Evolutionary conservation across 2,329 filamentous ascomycete genomes (phyloP).

Genomic region (Aureobasidium pullulans): DNA sequence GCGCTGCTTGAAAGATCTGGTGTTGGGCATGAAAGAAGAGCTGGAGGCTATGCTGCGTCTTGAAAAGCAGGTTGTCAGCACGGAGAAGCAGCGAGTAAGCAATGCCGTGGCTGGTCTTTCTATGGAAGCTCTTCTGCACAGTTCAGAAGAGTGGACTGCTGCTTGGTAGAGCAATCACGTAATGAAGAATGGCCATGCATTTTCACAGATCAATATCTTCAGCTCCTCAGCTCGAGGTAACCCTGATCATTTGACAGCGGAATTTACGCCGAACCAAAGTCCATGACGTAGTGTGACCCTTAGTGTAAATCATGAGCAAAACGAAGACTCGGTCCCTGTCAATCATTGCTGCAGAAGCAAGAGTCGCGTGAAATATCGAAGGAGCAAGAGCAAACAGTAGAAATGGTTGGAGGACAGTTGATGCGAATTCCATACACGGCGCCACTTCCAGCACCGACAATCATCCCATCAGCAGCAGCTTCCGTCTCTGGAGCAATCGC

Average conservation of each 20-base stretch:
- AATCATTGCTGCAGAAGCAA: not conserved
- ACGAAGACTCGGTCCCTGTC: not conserved
- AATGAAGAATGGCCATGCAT: no score
- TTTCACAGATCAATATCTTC: no score
- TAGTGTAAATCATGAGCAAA: not conserved
- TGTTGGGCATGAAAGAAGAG: slow-evolving; percentile 8
- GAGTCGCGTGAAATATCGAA: not conserved
- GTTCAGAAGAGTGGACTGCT: slow-evolving; percentile 1
- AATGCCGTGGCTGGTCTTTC: slow-evolving; percentile 35
- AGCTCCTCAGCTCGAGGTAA: not conserved
- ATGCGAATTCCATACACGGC: slow-evolving; percentile 90
- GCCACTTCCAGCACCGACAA: slow-evolving; percentile 65
- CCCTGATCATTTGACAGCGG: not conserved
- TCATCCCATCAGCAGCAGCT: slow-evolving; percentile 65
- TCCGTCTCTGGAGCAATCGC: slow-evolving; percentile 66
- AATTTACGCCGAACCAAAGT: not conserved
- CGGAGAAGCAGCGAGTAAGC: slow-evolving; percentile 3
- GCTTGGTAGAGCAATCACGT: not conserved
- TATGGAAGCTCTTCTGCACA: not conserved
- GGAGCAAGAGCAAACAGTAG: not conserved
- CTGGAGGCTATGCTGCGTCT: slow-evolving; percentile 7
- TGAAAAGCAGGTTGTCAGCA: slow-evolving; percentile 9
- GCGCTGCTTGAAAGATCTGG: not conserved
- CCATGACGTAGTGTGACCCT: slow-evolving; percentile 2
- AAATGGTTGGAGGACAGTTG: slow-evolving; percentile 31